Evolutionary conservation across 441 rosid genomes (phyloP).

Genomic region (Capsella rubella): DNA sequence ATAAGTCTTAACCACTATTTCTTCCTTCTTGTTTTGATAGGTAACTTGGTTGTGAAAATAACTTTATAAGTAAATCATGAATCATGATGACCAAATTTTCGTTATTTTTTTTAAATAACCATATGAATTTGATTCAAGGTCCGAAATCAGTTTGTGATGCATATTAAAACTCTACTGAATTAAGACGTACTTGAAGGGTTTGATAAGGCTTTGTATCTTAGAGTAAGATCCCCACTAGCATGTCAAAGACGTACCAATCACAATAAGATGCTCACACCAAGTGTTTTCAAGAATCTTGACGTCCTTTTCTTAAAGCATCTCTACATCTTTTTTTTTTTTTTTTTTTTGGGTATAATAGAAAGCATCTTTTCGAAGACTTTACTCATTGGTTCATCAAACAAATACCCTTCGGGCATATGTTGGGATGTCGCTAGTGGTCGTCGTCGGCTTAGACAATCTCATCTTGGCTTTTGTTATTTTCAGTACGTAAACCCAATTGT

Average conservation of each 20-base stretch:
- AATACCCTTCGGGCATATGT: slow-evolving; percentile 14
- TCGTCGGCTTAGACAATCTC: slow-evolving; percentile 13
- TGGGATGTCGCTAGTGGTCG: slow-evolving; percentile 19
- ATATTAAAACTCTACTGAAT: not conserved
- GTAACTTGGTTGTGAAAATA: not conserved
- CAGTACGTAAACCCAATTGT: not conserved
- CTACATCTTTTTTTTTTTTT: not conserved
- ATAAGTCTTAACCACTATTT: not conserved
- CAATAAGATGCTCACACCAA: slow-evolving; percentile 18
- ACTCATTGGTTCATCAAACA: slow-evolving; percentile 24
- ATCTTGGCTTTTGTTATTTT: not conserved
- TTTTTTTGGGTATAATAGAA: not conserved
- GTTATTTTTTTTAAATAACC: not conserved
- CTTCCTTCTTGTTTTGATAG: not conserved
- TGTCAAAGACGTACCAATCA: slow-evolving; percentile 12
- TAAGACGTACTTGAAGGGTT: not conserved
- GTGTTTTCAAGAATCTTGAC: slow-evolving; percentile 22
- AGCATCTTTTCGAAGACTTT: slow-evolving; percentile 20
- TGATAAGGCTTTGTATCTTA: not conserved
- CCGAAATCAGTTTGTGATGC: not conserved
- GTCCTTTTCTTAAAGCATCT: not conserved
- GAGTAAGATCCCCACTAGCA: slow-evolving; percentile 17
- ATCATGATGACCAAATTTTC: not conserved
- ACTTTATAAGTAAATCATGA: not conserved
- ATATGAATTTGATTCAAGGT: not conserved